These are phyloP conservation scores for Tanozyma kutaoensis DNA, from an alignment of 805 yeast species.

Conservation along the genomic window DNA sequence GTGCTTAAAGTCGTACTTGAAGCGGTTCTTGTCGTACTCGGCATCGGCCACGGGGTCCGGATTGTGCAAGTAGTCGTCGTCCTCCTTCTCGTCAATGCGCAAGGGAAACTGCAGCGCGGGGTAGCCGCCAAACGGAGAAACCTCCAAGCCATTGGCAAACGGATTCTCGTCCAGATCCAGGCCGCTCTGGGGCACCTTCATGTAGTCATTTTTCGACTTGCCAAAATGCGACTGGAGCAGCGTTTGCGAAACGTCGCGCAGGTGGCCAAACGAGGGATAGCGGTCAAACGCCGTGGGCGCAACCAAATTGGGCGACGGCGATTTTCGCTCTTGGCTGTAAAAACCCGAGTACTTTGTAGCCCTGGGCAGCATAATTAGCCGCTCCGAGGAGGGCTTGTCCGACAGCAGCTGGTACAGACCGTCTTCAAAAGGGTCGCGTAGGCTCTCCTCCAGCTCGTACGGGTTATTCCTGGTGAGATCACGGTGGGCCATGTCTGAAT, in stretches of 20 bases:
- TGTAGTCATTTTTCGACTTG: neutral
- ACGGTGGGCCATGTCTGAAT: neutral
- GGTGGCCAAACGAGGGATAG: neutral
- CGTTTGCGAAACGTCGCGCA: neutral
- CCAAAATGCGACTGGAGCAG: neutral
- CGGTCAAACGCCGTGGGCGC: neutral
- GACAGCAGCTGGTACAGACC: neutral
- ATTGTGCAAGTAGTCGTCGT: neutral
- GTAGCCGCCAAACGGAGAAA: neutral
- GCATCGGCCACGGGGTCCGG: neutral
- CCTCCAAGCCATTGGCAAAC: neutral
- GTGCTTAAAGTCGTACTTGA: neutral
- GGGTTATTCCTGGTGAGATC: neutral
- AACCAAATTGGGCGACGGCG: too few relatives aligned
- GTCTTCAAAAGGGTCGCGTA: neutral
- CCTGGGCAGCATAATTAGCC: too few relatives aligned
- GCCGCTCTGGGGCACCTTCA: neutral
- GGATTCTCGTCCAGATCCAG: neutral
- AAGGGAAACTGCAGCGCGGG: neutral
- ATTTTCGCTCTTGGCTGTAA: too few relatives aligned
- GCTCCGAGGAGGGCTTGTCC: too few relatives aligned
- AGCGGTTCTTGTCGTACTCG: constrained; percentile 1
- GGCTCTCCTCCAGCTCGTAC: neutral
- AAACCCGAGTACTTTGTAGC: too few relatives aligned
- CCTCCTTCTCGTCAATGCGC: neutral